phyloP scores from a whole-genome alignment of 805 yeast species.

The Ogataea degrootiae region DNA sequence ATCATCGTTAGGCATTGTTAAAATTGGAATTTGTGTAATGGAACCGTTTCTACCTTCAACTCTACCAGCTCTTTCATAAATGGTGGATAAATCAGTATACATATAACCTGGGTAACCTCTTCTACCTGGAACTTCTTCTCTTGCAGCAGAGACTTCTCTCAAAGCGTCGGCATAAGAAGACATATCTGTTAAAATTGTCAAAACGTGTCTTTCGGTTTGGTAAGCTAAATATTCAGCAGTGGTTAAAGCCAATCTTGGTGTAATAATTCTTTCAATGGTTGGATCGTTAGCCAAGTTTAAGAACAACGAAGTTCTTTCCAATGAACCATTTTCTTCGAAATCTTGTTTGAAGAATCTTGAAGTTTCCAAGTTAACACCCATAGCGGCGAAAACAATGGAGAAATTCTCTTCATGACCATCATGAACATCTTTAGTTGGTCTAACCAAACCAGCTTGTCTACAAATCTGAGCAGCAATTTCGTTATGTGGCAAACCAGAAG shows the following conservation, averaged over 20 bases:
- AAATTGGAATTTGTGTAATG: constrained; percentile 96
- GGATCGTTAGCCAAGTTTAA: constrained; percentile 98
- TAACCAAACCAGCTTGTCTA: constrained; percentile 98
- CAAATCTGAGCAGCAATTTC: constrained; percentile 99
- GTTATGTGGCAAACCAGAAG: constrained; percentile 98
- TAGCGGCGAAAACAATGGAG: constrained; percentile 98
- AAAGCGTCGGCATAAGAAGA: constrained; percentile 99
- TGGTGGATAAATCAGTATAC: constrained; percentile 99
- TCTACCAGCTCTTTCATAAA: constrained; percentile 99
- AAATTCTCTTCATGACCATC: constrained; percentile 99
- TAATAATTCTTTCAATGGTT: constrained; percentile 97
- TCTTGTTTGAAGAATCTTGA: constrained; percentile 98
- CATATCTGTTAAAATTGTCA: constrained; percentile 98
- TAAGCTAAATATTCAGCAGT: constrained; percentile 98
- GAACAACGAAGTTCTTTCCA: constrained; percentile 96
- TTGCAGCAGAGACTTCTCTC: constrained; percentile 99
- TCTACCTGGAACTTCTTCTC: constrained; percentile 99
- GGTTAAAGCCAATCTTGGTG: constrained; percentile 97
- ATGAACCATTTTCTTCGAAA: constrained; percentile 97
- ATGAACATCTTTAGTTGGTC: constrained; percentile 99
- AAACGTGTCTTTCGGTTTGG: constrained; percentile 98
- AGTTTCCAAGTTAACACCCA: constrained; percentile 99
- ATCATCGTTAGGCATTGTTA: constrained; percentile 99
- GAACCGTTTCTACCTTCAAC: constrained; percentile 99
- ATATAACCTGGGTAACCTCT: constrained; percentile 99